Evolutionary conservation across 2,329 filamentous ascomycete genomes (phyloP), one percentile per base, ranked within the genome.

Genomic region (Coleophoma cylindrospora): DNA sequence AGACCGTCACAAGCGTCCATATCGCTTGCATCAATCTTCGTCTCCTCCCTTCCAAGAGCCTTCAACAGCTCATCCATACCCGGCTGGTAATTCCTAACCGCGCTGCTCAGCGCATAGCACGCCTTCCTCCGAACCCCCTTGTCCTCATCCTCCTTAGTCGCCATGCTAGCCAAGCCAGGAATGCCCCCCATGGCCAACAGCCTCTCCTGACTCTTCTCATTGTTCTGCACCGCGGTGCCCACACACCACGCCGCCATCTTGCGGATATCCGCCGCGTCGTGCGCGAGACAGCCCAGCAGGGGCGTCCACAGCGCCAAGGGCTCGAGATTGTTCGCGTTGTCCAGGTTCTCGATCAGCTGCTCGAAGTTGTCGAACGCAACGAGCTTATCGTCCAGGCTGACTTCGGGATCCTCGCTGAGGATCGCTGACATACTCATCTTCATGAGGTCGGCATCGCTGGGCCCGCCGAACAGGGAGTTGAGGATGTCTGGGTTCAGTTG

Each of bases 221-320:
- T 97, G 73, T 99, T 99, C 76, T 97, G 91, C 52, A 99, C 94
- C 10, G 94, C 92, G 6, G 91, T 96, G 46, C 89, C 90, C 51
- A 94, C 74, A 72, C 91, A 96, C 89, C 90, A 96, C n/a, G 91
- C 91, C 3, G 92, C 91, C 80, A 90, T 91, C 61, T 77, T 83
- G 56, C 91, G 77, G 63, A 96, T 74, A 55, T 94, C 87, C 6
- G 76, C 66, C 63, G 94, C 86, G 11, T 79, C 75, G 61, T 84
- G 77, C 45, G 76, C 74, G 13, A 99, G 75, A 55, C 87, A 81
- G 9, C 76, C 70, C 11, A 96, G 74, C 37, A 99, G 74, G 10
- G 89, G 89, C 11, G 80, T 79, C 94, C 94, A 99, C 33, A 97
- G 76, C 7, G 79, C 79, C 17, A 96, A 73, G 27, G 80, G 80